These are phyloP conservation scores for Pyrus hybrid DNA, from an alignment of 331 rosid genomes.

Conservation along the genomic window DNA sequence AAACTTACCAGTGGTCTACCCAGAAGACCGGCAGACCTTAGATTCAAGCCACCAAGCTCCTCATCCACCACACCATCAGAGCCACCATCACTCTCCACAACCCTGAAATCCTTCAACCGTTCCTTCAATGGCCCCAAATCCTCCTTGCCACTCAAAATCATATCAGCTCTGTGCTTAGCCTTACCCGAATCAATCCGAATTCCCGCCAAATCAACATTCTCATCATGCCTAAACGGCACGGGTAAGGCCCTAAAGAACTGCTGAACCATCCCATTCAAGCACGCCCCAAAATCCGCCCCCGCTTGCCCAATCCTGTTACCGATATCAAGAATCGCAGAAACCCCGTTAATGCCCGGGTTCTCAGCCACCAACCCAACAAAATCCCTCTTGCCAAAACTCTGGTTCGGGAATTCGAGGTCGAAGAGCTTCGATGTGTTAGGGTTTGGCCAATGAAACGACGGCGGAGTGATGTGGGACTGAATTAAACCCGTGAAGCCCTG, in stretches of 20 bases:
- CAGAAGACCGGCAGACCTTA: slow-evolving; percentile 55
- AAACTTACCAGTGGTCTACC: slow-evolving; percentile 75
- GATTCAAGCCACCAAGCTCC: slow-evolving; percentile 51
- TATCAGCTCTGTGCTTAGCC: slow-evolving; percentile 37
- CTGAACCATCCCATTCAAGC: slow-evolving; percentile 87
- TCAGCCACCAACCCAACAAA: slow-evolving; percentile 42
- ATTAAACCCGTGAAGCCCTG: slow-evolving; percentile 87
- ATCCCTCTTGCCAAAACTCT: slow-evolving; percentile 52
- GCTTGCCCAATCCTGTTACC: slow-evolving; percentile 90
- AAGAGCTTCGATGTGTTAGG: slow-evolving; percentile 66
- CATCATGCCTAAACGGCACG: slow-evolving; percentile 65
- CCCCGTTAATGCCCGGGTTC: slow-evolving; percentile 54
- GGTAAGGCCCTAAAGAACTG: slow-evolving; percentile 82
- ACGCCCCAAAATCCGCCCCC: slow-evolving; percentile 79
- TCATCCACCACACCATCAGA: slow-evolving; percentile 53
- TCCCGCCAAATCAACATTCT: slow-evolving; percentile 14
- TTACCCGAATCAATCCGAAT: slow-evolving; percentile 42
- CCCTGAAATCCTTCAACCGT: slow-evolving; percentile 48
- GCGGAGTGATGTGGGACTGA: slow-evolving; percentile 67
- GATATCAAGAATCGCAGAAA: slow-evolving; percentile 68
- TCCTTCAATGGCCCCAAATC: slow-evolving; percentile 46
- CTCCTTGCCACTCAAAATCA: slow-evolving; percentile 37
- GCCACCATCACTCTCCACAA: slow-evolving; percentile 29
- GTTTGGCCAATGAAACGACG: slow-evolving; percentile 76
- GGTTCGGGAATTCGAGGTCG: slow-evolving; percentile 68